Percentiles rank a stretch among this genome's conserved stretches.
Conservation (phyloP, 495 filamentous ascomycete genomes). For the Emericellopsis terricola region DNA sequence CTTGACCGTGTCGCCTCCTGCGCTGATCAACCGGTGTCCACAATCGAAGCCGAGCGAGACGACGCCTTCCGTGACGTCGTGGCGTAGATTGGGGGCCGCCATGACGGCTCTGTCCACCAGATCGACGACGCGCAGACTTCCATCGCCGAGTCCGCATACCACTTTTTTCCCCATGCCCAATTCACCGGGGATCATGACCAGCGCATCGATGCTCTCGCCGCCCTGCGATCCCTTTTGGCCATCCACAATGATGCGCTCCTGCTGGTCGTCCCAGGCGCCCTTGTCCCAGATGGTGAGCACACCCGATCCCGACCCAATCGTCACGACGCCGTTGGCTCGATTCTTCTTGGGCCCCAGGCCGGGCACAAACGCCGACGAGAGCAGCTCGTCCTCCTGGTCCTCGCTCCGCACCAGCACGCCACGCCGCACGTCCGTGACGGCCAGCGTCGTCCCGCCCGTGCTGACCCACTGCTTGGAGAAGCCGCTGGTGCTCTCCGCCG, state of each 20-base stretch:
- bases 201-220: constrained; percentile 50
- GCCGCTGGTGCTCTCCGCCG: constrained; percentile 58
- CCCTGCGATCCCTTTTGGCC: constrained; percentile 37
- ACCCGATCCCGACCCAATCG: constrained; percentile 64
- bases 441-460: constrained; percentile 77
- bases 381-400: constrained; percentile 83
- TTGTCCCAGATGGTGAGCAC: constrained; percentile 85
- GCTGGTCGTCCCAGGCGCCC: constrained; percentile 86
- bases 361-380: constrained; percentile 57
- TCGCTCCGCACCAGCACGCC: constrained; percentile 74
- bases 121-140: constrained; percentile 30
- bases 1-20: constrained; percentile 66
- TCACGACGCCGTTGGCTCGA: constrained; percentile 52
- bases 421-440: constrained; percentile 69
- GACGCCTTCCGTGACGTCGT: constrained; percentile 74
- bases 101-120: constrained; percentile 21
- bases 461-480: constrained; percentile 85
- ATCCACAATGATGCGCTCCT: constrained; percentile 65
- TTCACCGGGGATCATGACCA: constrained; percentile 46
- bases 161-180: constrained; percentile 50
- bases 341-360: constrained; percentile 39
- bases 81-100: constrained; percentile 32
- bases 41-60: constrained; percentile 66
- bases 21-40: constrained; percentile 68
- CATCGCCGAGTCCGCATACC: constrained; percentile 61